Base-by-base conservation (phyloP, 2,329 filamentous ascomycete genomes). In the Epichloe elymi region DNA sequence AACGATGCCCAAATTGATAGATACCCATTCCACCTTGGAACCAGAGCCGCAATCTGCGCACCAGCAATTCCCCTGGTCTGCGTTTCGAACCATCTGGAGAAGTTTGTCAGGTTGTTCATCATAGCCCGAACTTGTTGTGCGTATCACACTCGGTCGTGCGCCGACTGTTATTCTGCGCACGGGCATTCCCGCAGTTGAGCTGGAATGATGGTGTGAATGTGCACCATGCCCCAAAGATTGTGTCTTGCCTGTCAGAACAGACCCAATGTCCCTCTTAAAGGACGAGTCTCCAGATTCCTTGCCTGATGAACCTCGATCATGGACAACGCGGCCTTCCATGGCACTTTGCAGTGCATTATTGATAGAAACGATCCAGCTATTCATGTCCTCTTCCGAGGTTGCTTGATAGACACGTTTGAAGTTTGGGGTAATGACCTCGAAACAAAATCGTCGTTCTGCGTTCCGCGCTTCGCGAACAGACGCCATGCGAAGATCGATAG, bases 291-390 rank as follows among this genome's bases (percentile, higher is more conserved):
- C 67, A 2, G 67, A 59, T 10, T 51, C 50, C 41, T 60, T 63
- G 17, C 70, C 66, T 12, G 62, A 60, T 2, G 67, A 61, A n/a
- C 73, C 74, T 56, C 73, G 74, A 49, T 77, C 78, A 56, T 69
- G 77, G 56, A 73, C 76, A 33, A 80, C 79, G 55, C 83, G 82
- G 42, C 87, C 85, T 68, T 98, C 94, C 47, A 98, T 88, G 15
- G 93, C 94, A 63, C 88, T 95, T 64, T 98, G 93, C 39, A 97
- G 72, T 10, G 93, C 94, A 62, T 97, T 98, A 67, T 98, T 98
- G 70, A 98, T 94, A 19, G 93, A 85, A 20, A 80, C 76, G 59
- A 98, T 98, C 93, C 93, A 98, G 59, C 82, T 91, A 63, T 85
- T 89, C 88, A 98, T 95, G 61, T 98, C 93, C 39, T 98, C 93